phyloP scores from a whole-genome alignment of 2,329 filamentous ascomycete species.

The Colletotrichum liriopes region DNA sequence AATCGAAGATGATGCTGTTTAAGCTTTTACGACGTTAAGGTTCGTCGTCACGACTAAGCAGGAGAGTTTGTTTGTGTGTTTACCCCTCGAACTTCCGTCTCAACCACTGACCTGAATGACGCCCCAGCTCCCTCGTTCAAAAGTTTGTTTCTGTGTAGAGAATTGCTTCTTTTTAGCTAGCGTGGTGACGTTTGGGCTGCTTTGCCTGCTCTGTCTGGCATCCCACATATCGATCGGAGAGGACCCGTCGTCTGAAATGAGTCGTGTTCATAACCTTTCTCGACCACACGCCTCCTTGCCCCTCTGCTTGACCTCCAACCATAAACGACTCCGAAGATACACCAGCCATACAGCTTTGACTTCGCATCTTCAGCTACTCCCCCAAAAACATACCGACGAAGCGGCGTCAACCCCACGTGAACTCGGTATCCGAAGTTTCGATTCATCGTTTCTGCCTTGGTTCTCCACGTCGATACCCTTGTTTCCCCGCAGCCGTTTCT shows the following conservation, averaged over 20 bases:
- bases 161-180: constrained; percentile 6
- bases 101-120: background rate
- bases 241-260: constrained; percentile 16
- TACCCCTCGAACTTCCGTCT: background rate
- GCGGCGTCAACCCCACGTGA: constrained; percentile 4
- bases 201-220: background rate
- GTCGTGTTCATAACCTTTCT: background rate
- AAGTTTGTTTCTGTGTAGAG: background rate
- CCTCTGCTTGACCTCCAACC: background rate
- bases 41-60: constrained; percentile 19
- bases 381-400: background rate
- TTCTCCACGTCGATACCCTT: background rate
- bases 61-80: constrained; percentile 27
- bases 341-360: background rate
- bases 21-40: constrained; percentile 13
- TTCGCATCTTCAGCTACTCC: background rate
- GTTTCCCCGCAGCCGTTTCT: background rate
- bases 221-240: background rate
- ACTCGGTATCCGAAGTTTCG: constrained; percentile 20
- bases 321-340: background rate
- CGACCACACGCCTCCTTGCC: background rate
- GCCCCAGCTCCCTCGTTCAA: background rate
- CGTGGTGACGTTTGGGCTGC: background rate
- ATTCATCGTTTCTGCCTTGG: constrained; percentile 1
- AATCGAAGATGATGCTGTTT: constrained; percentile 19